Evolutionary conservation across 441 rosid genomes (phyloP), one percentile per base, ranked within the genome.

Genomic region (Adansonia rubrostipa): DNA sequence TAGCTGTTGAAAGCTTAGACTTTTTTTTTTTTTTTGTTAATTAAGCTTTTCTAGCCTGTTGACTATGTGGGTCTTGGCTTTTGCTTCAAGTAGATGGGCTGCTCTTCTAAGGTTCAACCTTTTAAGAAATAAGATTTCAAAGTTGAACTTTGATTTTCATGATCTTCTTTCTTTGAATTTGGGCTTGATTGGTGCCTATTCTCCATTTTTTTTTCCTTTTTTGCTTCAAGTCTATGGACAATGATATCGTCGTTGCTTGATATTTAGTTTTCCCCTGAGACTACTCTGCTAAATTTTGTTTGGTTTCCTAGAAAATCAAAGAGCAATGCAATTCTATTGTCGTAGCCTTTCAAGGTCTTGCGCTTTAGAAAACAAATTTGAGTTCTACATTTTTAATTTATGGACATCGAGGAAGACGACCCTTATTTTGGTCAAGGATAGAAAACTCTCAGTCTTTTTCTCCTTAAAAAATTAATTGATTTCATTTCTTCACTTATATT

Each of bases 11-110:
- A 77, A 50, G 63, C 28, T 53, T 50, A 24, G 33, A 9, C 10
- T 42, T 77, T 74, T 11, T 44, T 14, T 4, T 36, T 36, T 36
- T 36, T 36, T 36, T 36, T 36, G 0, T 6, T 36, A 60, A 64
- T 78, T 64, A 9, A 45, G 65, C 44, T 5, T 79, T 50, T 63
- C 14, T 11, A 19, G 7, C 33, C n/a, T 3, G 73, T 70, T 80
- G 80, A 76, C 82, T 72, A 19, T 73, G 36, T 75, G 72, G 70
- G 56, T 54, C 58, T 70, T 77, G 9, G 17, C 70, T 80, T 67
- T 17, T 66, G 50, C 20, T 24, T 48, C 9, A 22, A 20, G 24
- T 56, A 24, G 47, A 24, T 72, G 24, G 6, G 77, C 65, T 53
- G 72, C 56, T 72, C 50, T 71, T 73, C 56, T 5, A 44, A 69